A percentile compares a stretch with the other conserved stretches of the same genome.
These are phyloP conservation scores for Sarocladium brachiariae DNA, from an alignment of 2,329 filamentous ascomycete genomes.

Conservation along the genomic window DNA sequence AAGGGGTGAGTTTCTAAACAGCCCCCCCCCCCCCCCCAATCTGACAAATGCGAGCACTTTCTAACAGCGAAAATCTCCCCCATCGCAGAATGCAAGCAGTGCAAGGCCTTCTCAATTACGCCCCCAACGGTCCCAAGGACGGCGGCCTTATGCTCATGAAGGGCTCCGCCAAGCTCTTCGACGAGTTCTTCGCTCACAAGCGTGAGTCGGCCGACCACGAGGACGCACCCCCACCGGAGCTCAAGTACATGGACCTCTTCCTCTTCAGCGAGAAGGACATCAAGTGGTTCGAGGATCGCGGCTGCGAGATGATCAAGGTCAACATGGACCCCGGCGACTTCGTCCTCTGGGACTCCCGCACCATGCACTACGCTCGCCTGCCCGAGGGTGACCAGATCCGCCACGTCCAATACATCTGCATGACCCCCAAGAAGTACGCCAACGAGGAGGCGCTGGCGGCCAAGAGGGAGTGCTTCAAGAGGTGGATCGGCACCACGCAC, in stretches of 20 bases:
- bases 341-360: slow-evolving; percentile 38
- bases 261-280: slow-evolving; percentile 13
- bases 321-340: slow-evolving; percentile 17
- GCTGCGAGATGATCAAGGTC: slow-evolving; percentile 15
- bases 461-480: slow-evolving; percentile 21
- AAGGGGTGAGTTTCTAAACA: slow-evolving; percentile 10
- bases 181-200: slow-evolving; percentile 15
- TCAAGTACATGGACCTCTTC: slow-evolving; percentile 13
- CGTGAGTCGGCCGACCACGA: slow-evolving; percentile 5
- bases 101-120: slow-evolving; percentile 20
- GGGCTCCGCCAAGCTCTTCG: slow-evolving; percentile 12
- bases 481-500: slow-evolving; percentile 21
- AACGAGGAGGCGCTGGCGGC: slow-evolving; percentile 18
- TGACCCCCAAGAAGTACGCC: slow-evolving; percentile 29
- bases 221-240: background rate
- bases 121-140: slow-evolving; percentile 11
- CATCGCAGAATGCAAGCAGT: slow-evolving; percentile 18
- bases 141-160: slow-evolving; percentile 20
- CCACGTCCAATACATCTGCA: slow-evolving; percentile 29
- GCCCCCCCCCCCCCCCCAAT: too few relatives aligned
- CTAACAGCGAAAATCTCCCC: too few relatives aligned
- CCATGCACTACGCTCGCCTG: slow-evolving; percentile 34
- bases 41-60: too few relatives aligned
- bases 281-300: slow-evolving; percentile 16
- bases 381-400: slow-evolving; percentile 29